Conservation (phyloP, 305 asterid species). For the Fraxinus ornus region DNA sequence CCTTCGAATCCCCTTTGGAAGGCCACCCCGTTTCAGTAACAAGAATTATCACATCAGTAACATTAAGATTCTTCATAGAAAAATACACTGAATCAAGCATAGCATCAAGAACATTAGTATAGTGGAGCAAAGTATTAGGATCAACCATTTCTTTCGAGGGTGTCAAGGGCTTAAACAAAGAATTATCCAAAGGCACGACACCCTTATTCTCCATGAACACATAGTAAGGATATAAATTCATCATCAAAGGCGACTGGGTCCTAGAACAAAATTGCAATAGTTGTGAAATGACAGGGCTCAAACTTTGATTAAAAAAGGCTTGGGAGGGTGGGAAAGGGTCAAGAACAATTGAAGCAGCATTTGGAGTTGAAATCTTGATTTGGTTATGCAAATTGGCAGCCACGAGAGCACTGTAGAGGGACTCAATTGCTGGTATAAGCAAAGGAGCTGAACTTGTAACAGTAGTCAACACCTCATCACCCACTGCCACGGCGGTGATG, state of each 20-base stretch:
- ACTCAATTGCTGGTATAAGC: conserved; percentile 90
- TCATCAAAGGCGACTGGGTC: conserved; percentile 91
- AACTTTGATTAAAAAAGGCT: conserved; percentile 79
- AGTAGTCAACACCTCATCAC: conserved; percentile 87
- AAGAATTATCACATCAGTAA: conserved; percentile 70
- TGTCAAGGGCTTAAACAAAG: conserved; percentile 88
- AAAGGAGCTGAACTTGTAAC: conserved; percentile 72
- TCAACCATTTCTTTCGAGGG: conserved; percentile 98
- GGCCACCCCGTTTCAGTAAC: conserved; percentile 99
- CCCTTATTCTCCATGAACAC: conserved; percentile 98
- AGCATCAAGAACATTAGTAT: conserved; percentile 88
- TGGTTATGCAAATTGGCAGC: conserved; percentile 75
- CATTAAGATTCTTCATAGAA: conserved; percentile 86
- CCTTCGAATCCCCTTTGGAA: conserved; percentile 85
- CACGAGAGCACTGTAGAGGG: conserved; percentile 83
- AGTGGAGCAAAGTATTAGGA: conserved; percentile 88
- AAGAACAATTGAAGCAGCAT: conserved; percentile 68
- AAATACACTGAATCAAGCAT: conserved; percentile 93
- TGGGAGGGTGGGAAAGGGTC: conserved; percentile 98
- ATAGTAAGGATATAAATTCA: conserved; percentile 96
- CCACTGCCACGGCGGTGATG: conserved; percentile 80
- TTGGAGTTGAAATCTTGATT: conserved; percentile 85
- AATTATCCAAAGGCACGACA: conserved; percentile 80
- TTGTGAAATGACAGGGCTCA: conserved; percentile 56
- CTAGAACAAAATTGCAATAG: conserved; percentile 68